A percentile compares a stretch with the other conserved stretches of the same genome.
These are phyloP conservation scores for Salix koriyanagi DNA, from an alignment of 345 rosid genomes.

Conservation along the genomic window DNA sequence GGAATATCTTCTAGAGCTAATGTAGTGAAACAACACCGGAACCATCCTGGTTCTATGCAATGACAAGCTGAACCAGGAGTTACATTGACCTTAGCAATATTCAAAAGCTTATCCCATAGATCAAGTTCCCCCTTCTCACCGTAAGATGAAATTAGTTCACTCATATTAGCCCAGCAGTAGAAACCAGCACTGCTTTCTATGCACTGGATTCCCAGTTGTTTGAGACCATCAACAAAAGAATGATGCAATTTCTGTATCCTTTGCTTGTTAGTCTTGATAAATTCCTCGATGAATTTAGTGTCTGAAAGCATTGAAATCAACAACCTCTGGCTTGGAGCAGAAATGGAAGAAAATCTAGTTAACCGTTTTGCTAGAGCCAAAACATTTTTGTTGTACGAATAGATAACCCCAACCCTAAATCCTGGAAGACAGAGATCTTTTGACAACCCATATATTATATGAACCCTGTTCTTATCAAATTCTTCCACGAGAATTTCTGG, in stretches of 20 bases:
- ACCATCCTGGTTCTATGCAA: conserved; percentile 96
- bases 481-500: conserved; percentile 64
- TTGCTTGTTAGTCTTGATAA: conserved; percentile 48
- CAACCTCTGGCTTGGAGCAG: conserved; percentile 71
- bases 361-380: conserved; percentile 62
- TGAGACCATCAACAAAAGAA: conserved; percentile 58
- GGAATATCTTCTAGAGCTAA: conserved; percentile 61
- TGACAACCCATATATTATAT: conserved; percentile 76
- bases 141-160: conserved; percentile 59
- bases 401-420: conserved; percentile 75
- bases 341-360: conserved; percentile 69
- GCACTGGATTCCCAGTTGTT: conserved; percentile 55
- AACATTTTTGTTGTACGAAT: conserved; percentile 63
- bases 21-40: conserved; percentile 77
- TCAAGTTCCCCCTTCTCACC: conserved; percentile 87
- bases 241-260: conserved; percentile 46
- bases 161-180: conserved; percentile 92
- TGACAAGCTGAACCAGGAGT: conserved; percentile 93
- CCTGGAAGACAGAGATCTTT: conserved; percentile 88
- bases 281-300: conserved; percentile 49
- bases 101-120: conserved; percentile 67
- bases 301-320: conserved; percentile 74
- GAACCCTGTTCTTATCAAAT: conserved; percentile 74
- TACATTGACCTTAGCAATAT: conserved; percentile 66
- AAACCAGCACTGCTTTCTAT: conserved; percentile 63